These are phyloP conservation scores for Diaporthe sp. DNA, from an alignment of 2,329 filamentous ascomycete genomes.

Conservation along the genomic window DNA sequence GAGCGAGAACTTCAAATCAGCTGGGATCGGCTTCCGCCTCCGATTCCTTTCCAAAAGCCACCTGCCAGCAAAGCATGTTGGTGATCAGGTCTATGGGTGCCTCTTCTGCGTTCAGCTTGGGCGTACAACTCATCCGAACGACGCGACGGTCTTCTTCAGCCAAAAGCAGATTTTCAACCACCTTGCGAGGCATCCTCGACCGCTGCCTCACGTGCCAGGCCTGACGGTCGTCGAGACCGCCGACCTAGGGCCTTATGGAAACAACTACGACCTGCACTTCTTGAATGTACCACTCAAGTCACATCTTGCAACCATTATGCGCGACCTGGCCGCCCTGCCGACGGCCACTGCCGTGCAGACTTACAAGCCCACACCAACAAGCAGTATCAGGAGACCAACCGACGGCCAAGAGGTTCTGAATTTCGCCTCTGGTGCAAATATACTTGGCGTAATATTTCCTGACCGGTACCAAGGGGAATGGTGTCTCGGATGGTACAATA, in stretches of 20 bases:
- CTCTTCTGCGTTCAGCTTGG: conserved; percentile 67
- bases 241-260: conserved; percentile 56
- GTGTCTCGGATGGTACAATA: conserved; percentile 62
- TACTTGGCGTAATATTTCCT: conserved; percentile 67
- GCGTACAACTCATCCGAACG: conserved; percentile 65
- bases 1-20: conserved; percentile 62
- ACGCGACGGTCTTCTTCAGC: conserved; percentile 70
- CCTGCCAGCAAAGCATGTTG: conserved; percentile 61
- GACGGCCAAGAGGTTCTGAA: conserved; percentile 42
- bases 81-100: conserved; percentile 69
- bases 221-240: conserved; percentile 62
- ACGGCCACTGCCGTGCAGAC: conserved; percentile 62
- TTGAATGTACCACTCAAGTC: conserved; percentile 56
- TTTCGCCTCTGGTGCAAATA: conserved; percentile 58
- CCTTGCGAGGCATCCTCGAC: conserved; percentile 66
- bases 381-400: conserved; percentile 6
- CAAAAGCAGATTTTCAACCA: conserved; percentile 67
- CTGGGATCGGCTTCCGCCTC: conserved; percentile 64
- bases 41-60: conserved; percentile 71
- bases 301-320: conserved; percentile 56
- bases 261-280: conserved; percentile 70
- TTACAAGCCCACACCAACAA: conserved; percentile 24
- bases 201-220: conserved; percentile 64
- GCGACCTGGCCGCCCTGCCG: conserved; percentile 59
- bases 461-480: conserved; percentile 67